phyloP scores from a whole-genome alignment of 257 asterid genomes.

The Solanum tacnaense region DNA sequence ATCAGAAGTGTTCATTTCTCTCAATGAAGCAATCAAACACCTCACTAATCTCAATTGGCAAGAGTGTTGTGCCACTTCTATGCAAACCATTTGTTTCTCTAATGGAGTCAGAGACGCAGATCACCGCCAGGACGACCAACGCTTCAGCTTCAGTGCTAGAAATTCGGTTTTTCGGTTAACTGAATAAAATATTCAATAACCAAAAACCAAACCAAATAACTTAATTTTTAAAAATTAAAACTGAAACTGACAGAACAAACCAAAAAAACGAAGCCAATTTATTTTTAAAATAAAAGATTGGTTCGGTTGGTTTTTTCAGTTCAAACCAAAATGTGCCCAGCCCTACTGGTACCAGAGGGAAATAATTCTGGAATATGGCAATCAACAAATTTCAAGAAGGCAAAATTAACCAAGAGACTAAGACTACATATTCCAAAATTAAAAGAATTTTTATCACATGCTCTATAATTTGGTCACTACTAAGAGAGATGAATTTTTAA shows the following conservation, averaged over 20 bases:
- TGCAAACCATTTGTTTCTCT: conserved; percentile 15
- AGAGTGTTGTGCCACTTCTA: conserved; percentile 57
- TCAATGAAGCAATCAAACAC: conserved; percentile 33
- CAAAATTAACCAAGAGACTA: background rate
- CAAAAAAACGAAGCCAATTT: background rate
- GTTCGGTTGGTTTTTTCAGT: background rate
- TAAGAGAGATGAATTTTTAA: background rate
- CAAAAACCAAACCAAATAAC: background rate
- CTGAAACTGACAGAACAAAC: background rate
- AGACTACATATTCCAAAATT: background rate
- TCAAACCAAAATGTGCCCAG: background rate
- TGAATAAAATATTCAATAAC: background rate
- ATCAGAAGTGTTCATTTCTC: conserved; percentile 23
- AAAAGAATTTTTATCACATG: background rate
- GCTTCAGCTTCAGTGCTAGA: background rate
- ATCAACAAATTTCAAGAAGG: background rate
- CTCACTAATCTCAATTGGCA: conserved; percentile 49
- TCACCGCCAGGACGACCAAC: background rate
- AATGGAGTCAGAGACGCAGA: background rate
- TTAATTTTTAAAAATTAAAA: background rate
- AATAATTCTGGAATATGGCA: background rate
- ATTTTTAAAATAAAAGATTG: background rate
- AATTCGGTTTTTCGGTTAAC: background rate
- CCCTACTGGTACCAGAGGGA: background rate
- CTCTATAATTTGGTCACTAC: background rate